phyloP scores from a whole-genome alignment of 805 yeast genomes.

The Lipomyces anomalus region DNA sequence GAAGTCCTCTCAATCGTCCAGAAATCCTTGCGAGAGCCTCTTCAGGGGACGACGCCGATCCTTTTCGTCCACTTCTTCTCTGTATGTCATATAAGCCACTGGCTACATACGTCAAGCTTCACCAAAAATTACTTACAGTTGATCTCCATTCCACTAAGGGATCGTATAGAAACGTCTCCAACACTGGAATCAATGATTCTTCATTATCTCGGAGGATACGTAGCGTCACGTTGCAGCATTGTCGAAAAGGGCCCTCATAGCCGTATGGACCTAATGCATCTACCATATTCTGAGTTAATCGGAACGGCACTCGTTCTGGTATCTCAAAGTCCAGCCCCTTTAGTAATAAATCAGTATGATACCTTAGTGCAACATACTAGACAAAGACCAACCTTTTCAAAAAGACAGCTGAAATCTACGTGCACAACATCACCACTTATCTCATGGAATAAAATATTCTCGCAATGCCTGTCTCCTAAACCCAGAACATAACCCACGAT shows the following conservation, averaged over 20 bases:
- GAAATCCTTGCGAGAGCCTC: slow-evolving; percentile 18
- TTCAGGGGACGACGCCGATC: slow-evolving; percentile 13
- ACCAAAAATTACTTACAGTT: slow-evolving; percentile 34
- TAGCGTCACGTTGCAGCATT: slow-evolving; percentile 78
- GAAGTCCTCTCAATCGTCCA: slow-evolving; percentile 10
- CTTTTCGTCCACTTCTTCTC: background rate
- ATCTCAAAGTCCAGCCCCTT: slow-evolving; percentile 62
- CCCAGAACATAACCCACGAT: slow-evolving; percentile 93
- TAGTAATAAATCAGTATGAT: slow-evolving; percentile 93
- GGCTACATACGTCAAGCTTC: too few relatives aligned
- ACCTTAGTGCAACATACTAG: slow-evolving; percentile 33
- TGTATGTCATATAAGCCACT: too few relatives aligned
- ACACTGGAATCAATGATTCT: slow-evolving; percentile 75
- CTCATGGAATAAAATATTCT: slow-evolving; percentile 71
- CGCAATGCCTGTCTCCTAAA: slow-evolving; percentile 94
- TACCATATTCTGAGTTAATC: slow-evolving; percentile 79
- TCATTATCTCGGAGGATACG: slow-evolving; percentile 69
- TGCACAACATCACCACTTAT: slow-evolving; percentile 76
- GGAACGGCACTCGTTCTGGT: slow-evolving; percentile 93
- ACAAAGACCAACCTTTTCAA: slow-evolving; percentile 54
- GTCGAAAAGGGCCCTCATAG: slow-evolving; percentile 83
- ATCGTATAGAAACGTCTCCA: slow-evolving; percentile 90
- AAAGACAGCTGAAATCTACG: slow-evolving; percentile 94
- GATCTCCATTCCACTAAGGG: slow-evolving; percentile 76
- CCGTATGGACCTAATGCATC: slow-evolving; percentile 88